Conservation (phyloP, 2,329 filamentous ascomycete species). For the Beauveria medogensis region DNA sequence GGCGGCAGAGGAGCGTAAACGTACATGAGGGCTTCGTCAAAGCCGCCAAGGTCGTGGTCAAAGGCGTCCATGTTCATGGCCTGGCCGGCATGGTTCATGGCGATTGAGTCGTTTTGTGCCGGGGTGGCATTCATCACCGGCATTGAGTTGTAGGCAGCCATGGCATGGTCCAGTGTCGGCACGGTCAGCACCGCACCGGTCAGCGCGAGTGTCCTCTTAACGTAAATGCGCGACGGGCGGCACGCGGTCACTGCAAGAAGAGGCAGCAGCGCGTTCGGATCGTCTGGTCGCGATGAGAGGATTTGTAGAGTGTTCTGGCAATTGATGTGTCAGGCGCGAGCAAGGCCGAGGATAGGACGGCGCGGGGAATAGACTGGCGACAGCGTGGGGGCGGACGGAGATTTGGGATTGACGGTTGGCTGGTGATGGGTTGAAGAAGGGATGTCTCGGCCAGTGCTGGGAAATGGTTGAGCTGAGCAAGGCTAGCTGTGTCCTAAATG, state of each 20-base stretch:
- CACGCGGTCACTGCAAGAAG: not conserved
- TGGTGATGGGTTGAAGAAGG: slow-evolving; percentile 2
- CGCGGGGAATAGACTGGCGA: not conserved
- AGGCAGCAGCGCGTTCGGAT: not conserved
- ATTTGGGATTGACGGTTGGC: not conserved
- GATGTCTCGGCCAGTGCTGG: not conserved
- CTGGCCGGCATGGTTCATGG: slow-evolving; percentile 33
- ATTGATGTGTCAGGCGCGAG: not conserved
- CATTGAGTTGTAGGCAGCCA: slow-evolving; percentile 52
- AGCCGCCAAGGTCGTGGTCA: slow-evolving; percentile 45
- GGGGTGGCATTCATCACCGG: slow-evolving; percentile 39
- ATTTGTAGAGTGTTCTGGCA: not conserved
- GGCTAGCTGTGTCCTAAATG: not conserved
- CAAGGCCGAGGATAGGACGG: not conserved
- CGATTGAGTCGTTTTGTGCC: slow-evolving; percentile 37
- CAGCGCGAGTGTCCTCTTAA: not conserved
- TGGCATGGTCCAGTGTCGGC: slow-evolving; percentile 36
- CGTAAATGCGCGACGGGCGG: not conserved
- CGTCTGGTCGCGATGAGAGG: not conserved
- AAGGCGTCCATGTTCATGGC: slow-evolving; percentile 42
- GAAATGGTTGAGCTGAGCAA: not conserved
- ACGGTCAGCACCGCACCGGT: slow-evolving; percentile 23
- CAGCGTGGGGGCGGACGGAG: not conserved
- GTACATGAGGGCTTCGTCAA: slow-evolving; percentile 46
- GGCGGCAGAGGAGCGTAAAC: slow-evolving; percentile 17